Percentiles rank a stretch among this genome's conserved stretches.
These are phyloP conservation scores for Russula abietina DNA, from an alignment of 768 basidiomycete species.

Conservation along the genomic window DNA sequence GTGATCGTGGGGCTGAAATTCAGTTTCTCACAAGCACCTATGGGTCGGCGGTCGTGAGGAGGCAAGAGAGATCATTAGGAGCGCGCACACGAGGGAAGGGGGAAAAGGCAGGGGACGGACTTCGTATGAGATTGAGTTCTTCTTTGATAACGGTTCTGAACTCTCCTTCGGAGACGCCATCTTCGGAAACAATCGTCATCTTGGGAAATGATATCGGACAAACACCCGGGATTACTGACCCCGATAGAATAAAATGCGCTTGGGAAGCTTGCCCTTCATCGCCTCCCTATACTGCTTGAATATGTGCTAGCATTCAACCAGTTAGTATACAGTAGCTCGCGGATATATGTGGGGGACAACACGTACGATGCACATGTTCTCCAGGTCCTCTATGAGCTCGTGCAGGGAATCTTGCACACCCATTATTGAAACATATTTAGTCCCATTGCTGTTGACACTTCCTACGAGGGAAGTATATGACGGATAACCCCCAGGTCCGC, in stretches of 20 bases:
- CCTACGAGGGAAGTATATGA: constrained; percentile 76
- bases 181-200: constrained; percentile 26
- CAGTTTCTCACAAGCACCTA: constrained; percentile 57
- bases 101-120: constrained; percentile 32
- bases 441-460: constrained; percentile 66
- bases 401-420: constrained; percentile 58
- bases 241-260: constrained; percentile 68
- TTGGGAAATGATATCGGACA: not conserved
- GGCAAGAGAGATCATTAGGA: not conserved
- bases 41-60: not conserved
- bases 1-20: constrained; percentile 62
- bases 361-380: constrained; percentile 54
- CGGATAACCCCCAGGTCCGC: constrained; percentile 47
- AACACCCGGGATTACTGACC: constrained; percentile 35
- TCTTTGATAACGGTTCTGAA: constrained; percentile 43
- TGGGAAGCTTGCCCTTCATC: constrained; percentile 42
- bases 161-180: constrained; percentile 52
- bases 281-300: constrained; percentile 57
- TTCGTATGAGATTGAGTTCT: constrained; percentile 50
- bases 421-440: constrained; percentile 60
- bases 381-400: constrained; percentile 70
- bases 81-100: not conserved
- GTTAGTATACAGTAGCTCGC: too few relatives aligned
- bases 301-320: constrained; percentile 23
- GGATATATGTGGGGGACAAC: not conserved